phyloP scores from a whole-genome alignment of 2,329 filamentous ascomycete genomes.

The Cladophialophora exuberans region DNA sequence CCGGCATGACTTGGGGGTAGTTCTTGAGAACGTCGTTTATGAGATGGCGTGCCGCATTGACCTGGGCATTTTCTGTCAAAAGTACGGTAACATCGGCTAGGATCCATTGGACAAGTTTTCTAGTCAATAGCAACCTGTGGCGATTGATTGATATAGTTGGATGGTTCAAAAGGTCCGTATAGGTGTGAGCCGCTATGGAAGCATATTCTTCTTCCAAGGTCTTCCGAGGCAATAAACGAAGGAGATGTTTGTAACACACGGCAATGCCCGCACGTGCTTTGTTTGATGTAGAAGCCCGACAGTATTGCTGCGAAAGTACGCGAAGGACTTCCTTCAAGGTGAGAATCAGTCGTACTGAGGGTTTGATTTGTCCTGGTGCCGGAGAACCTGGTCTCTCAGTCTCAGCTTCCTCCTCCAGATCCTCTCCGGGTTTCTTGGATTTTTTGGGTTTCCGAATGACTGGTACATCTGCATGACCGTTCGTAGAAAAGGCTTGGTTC shows the following conservation, averaged over 20 bases:
- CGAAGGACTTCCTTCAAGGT: conserved; percentile 77
- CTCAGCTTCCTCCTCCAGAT: conserved; percentile 75
- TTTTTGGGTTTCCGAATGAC: conserved; percentile 74
- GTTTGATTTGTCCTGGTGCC: conserved; percentile 71
- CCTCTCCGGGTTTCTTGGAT: conserved; percentile 63
- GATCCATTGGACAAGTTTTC: conserved; percentile 81
- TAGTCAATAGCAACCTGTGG: conserved; percentile 81
- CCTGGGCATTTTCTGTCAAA: conserved; percentile 85
- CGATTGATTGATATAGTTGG: conserved; percentile 78
- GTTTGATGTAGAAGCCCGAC: conserved; percentile 76
- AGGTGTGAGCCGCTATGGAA: conserved; percentile 77
- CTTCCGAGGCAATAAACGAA: conserved; percentile 77
- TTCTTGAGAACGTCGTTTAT: conserved; percentile 91
- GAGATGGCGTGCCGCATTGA: conserved; percentile 77
- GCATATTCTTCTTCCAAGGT: conserved; percentile 83
- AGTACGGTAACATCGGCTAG: conserved; percentile 79
- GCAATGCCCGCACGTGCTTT: conserved; percentile 80
- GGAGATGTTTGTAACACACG: conserved; percentile 81
- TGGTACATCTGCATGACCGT: conserved; percentile 56
- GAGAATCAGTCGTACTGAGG: conserved; percentile 70
- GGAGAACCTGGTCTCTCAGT: conserved; percentile 70
- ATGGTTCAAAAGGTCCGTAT: conserved; percentile 77
- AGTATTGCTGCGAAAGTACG: conserved; percentile 79
- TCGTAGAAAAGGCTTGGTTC: conserved; percentile 76
- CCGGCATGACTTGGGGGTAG: conserved; percentile 86